Evolutionary conservation across 2,329 filamentous ascomycete species (phyloP).

Genomic region (Atkinsonella hypoxylon): DNA sequence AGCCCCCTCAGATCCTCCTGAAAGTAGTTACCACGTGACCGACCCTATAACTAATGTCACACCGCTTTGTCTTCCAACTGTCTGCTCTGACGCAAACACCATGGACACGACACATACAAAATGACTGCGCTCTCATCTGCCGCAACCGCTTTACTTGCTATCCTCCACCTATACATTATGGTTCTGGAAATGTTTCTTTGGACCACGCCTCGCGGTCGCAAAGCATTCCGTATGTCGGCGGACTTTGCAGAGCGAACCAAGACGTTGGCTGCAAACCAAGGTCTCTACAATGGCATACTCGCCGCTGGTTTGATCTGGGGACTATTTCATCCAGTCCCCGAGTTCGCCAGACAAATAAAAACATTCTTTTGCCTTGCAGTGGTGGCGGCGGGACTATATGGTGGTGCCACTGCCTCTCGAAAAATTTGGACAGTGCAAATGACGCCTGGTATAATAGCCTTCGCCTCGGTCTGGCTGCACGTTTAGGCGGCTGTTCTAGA

Average conservation of each 20-base stretch:
- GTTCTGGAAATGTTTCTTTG: slow-evolving; percentile 38
- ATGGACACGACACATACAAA: not conserved
- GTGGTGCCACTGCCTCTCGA: slow-evolving; percentile 27
- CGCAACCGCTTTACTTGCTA: slow-evolving; percentile 26
- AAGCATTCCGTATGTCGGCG: slow-evolving; percentile 30
- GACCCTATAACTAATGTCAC: too few relatives aligned
- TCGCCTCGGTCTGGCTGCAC: slow-evolving; percentile 11
- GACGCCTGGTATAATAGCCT: slow-evolving; percentile 12
- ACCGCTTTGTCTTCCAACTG: too few relatives aligned
- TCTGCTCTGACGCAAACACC: too few relatives aligned
- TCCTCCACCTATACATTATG: slow-evolving; percentile 36
- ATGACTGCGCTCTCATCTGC: slow-evolving; percentile 15
- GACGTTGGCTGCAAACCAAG: slow-evolving; percentile 36
- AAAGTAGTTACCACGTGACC: too few relatives aligned
- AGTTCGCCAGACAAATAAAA: slow-evolving; percentile 29
- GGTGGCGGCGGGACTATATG: slow-evolving; percentile 31
- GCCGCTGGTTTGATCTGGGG: slow-evolving; percentile 36
- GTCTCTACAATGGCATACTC: slow-evolving; percentile 42
- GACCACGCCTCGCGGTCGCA: slow-evolving; percentile 32
- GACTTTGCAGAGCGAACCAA: slow-evolving; percentile 34
- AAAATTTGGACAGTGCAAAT: slow-evolving; percentile 33
- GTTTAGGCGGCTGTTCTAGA: not conserved
- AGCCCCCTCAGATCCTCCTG: too few relatives aligned
- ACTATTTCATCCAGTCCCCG: slow-evolving; percentile 30
- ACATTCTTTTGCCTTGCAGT: slow-evolving; percentile 37